Evolutionary conservation across 2,329 filamentous ascomycete species (phyloP), one percentile per base, ranked within the genome.

Genomic region (Fonsecaea pedrosoi): DNA sequence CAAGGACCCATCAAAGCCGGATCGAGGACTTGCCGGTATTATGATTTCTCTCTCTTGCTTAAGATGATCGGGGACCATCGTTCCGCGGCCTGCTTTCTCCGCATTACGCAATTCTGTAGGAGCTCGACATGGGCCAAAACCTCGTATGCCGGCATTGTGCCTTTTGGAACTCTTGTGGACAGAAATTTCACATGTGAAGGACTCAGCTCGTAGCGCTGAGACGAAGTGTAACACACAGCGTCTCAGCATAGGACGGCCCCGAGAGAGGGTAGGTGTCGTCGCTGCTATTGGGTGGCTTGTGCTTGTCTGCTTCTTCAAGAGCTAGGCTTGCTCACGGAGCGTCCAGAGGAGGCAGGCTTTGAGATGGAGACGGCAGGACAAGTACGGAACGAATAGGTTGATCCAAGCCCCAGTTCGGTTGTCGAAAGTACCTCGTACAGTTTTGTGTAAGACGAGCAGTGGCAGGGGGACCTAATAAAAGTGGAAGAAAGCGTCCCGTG

Each of bases 401-500:
- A 15, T 37, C 54, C 54, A 35, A 13, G 30, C 10, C 45, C 21
- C 9, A 12, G 10, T 30, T 50, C 45, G 45, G 18, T 4, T 30
- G 45, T 50, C 45, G 18, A 50, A 50, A 50, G 45, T 50, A 25
- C 25, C 25, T 25, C 25, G 25, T 25, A 50, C 45, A 21, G 25
- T 50, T 21, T 30, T 50, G 45, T 13, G 18, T 21, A 30, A 50
- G 35, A 55, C 30, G 13, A 55, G 54, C 15, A 34, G 18, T 21
- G 45, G 21, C n/a, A 55, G 54, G 34, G 18, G 18, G 21, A 55
- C 25, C 54, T 37, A 55, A 55, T 34, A 12, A 55, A 21, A 34
- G 54, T 37, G 21, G 18, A 15, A 35, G 54, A 32, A 34, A 21
- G 56, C n/a, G 48, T 59, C 25, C 40, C 57, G 57, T 60, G 57